Percentiles rank a stretch among this genome's conserved stretches.
Conservation (phyloP, 1,139 yeast species). For the Eremothecium coryli region DNA sequence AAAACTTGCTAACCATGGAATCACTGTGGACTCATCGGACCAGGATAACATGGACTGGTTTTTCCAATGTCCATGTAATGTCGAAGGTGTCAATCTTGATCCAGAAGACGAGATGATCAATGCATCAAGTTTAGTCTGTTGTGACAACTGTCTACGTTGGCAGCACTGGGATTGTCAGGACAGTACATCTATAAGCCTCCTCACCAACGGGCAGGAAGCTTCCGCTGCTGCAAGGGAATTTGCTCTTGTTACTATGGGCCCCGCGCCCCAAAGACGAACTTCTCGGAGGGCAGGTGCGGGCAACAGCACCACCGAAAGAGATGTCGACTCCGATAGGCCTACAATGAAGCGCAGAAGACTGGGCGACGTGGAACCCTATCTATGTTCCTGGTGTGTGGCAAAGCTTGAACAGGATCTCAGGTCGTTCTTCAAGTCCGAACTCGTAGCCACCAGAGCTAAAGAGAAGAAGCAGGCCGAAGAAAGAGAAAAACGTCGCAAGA, state of each 20-base stretch:
- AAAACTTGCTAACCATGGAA: conserved; percentile 16
- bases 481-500: conserved; percentile 21
- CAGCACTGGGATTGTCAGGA: conserved; percentile 26
- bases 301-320: conserved; percentile 8
- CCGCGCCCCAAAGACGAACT: conserved; percentile 18
- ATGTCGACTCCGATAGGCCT: conserved; percentile 17
- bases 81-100: conserved; percentile 10
- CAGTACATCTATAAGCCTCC: conserved; percentile 8
- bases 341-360: conserved; percentile 19
- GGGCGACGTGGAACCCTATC: conserved; percentile 18
- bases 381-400: conserved; percentile 23
- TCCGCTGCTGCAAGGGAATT: conserved; percentile 10
- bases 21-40: conserved; percentile 13
- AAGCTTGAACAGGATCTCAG: conserved; percentile 21
- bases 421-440: conserved; percentile 19
- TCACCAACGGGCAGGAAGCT: conserved; percentile 14
- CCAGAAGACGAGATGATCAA: conserved; percentile 25
- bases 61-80: conserved; percentile 26
- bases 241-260: conserved; percentile 15
- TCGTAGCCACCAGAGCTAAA: conserved; percentile 18
- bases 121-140: conserved; percentile 21
- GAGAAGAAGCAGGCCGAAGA: conserved; percentile 24
- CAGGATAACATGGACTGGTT: conserved; percentile 26
- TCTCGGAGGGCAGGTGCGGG: conserved; percentile 17
- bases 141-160: conserved; percentile 30